A percentile compares a stretch with the other conserved stretches of the same genome.
These are phyloP conservation scores for Puccinia novopanici DNA, from an alignment of 1,284 basidiomycete species.

Conservation along the genomic window DNA sequence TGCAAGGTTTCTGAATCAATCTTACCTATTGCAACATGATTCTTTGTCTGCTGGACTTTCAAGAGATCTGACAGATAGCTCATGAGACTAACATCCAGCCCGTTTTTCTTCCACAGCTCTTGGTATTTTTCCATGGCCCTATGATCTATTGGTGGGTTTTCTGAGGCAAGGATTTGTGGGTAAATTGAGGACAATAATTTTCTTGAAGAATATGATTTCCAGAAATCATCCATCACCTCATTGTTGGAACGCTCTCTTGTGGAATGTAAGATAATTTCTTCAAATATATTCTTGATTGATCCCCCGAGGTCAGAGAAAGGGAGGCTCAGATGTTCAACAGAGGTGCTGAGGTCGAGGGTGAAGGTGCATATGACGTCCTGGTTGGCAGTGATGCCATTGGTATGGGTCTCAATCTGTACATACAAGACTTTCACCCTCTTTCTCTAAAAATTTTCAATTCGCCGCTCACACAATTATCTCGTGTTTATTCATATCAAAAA, in stretches of 20 bases:
- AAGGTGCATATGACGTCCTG: slow-evolving; percentile 76
- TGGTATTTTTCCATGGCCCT: not conserved
- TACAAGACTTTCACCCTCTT: slow-evolving; percentile 52
- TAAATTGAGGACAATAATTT: not conserved
- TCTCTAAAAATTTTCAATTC: not conserved
- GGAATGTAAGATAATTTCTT: not conserved
- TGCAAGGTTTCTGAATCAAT: not conserved
- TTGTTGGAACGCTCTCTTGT: not conserved
- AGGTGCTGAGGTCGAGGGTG: slow-evolving; percentile 59
- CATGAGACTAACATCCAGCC: not conserved
- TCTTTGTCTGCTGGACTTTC: not conserved
- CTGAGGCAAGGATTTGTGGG: not conserved
- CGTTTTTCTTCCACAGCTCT: not conserved
- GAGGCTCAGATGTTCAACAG: slow-evolving; percentile 88
- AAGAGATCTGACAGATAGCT: not conserved
- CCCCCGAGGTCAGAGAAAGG: slow-evolving; percentile 83
- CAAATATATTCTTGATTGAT: not conserved
- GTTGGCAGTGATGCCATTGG: slow-evolving; percentile 91
- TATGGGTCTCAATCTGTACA: slow-evolving; percentile 92
- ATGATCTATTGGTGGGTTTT: not conserved
- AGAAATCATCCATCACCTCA: not conserved
- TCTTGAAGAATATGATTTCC: not conserved
- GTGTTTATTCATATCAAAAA: not conserved
- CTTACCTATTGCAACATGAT: not conserved
- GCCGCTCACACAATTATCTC: not conserved